Conservation (phyloP, 2,329 filamentous ascomycete genomes). For the Xylaria hypoxylon region DNA sequence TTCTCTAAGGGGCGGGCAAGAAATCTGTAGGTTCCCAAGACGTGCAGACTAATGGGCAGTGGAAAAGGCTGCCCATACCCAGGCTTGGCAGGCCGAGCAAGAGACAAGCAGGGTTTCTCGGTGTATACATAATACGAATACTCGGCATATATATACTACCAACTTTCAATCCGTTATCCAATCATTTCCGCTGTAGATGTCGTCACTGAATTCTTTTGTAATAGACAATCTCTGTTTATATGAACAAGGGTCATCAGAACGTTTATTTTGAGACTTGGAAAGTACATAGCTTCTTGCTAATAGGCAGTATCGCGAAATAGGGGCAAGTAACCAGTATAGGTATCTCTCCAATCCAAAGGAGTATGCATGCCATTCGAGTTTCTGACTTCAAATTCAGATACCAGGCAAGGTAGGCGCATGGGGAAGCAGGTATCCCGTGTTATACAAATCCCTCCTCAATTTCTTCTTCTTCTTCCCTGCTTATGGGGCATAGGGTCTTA, state of each 20-base stretch:
- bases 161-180: not conserved
- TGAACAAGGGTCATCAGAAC: not conserved
- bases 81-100: conserved; percentile 37
- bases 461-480: not conserved
- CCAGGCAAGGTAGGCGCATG: not conserved
- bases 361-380: not conserved
- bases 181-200: not conserved
- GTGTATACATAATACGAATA: conserved; percentile 37
- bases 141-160: conserved; percentile 20
- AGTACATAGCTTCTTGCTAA: not conserved
- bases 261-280: not conserved
- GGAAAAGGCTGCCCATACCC: conserved; percentile 26
- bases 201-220: not conserved
- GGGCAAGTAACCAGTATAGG: not conserved
- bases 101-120: conserved; percentile 23
- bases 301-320: not conserved
- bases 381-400: not conserved
- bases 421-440: not conserved
- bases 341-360: not conserved
- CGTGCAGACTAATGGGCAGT: conserved; percentile 17
- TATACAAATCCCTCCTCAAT: not conserved
- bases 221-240: not conserved
- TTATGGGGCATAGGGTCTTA: too few species aligned
- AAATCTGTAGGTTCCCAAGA: conserved; percentile 7
- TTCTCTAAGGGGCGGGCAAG: conserved; percentile 24